Conservation (phyloP, 768 basidiomycete species). For the Suillus ampliporus region DNA sequence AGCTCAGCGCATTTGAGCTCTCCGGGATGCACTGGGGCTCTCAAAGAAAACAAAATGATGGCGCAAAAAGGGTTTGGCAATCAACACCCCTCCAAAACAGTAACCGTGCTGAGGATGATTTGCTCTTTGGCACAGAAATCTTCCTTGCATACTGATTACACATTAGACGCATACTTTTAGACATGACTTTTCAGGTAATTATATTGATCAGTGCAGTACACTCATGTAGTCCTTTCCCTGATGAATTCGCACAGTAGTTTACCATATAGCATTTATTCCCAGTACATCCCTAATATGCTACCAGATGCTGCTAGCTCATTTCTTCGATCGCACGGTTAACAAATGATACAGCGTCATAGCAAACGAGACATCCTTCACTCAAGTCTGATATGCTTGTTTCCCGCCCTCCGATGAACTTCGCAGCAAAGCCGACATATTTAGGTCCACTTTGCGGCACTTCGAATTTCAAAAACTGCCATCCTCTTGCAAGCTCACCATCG, state of each 20-base stretch:
- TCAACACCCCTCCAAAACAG: conserved; percentile 49
- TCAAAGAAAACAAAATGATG: conserved; percentile 48
- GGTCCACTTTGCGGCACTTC: conserved; percentile 52
- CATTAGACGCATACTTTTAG: neutral
- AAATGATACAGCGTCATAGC: conserved; percentile 54
- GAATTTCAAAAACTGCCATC: conserved; percentile 76
- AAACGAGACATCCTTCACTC: conserved; percentile 47
- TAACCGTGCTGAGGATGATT: conserved; percentile 35
- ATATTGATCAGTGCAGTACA: conserved; percentile 10
- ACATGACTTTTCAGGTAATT: conserved; percentile 15
- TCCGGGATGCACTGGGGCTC: conserved; percentile 79
- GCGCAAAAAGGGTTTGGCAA: conserved; percentile 57
- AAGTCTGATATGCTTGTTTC: conserved; percentile 37
- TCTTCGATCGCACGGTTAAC: conserved; percentile 52
- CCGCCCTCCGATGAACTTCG: conserved; percentile 58
- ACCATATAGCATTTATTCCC: conserved; percentile 23
- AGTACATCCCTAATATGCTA: conserved; percentile 24
- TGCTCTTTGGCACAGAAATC: conserved; percentile 36
- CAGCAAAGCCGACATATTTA: conserved; percentile 70
- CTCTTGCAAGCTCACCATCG: conserved; percentile 58
- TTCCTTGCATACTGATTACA: conserved; percentile 35
- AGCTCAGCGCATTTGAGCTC: conserved; percentile 71
- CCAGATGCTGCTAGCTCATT: conserved; percentile 32
- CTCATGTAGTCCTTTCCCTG: neutral
- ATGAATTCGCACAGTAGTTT: conserved; percentile 16